Evolutionary conservation across 306 rosid species (phyloP), one percentile per base, ranked within the genome.

Genomic region (Bauhinia variegata): DNA sequence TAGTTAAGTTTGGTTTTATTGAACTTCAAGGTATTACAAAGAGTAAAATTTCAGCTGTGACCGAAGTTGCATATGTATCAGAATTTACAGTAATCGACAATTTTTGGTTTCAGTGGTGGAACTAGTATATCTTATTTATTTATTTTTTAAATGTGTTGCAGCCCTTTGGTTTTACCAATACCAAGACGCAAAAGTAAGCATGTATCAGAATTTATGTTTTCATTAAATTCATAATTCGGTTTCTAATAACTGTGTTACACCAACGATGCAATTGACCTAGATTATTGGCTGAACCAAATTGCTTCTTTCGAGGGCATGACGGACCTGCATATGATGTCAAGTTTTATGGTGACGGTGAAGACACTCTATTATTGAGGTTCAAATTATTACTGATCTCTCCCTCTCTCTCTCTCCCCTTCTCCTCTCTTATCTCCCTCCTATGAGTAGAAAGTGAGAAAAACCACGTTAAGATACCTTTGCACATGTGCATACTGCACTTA

Each of bases 291-390:
- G 86, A 87, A 73, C 96, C 96, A 11, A 54, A 63, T 66, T 81
- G 87, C 83, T 83, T 77, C 55, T 67, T 89, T 70, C 85, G 79
- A 84, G 96, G 85, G 41, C 96, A 92, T 54, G 82, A 78, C 34
- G 98, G 96, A 44, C 92, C 98, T 65, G 79, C 87, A 1, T 92
- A 92, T 65, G 98, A 92, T 83, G 73, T 82, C 76, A 89, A 89
- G 23, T 89, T 92, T 70, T 92, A 86, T 0, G 89, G 95, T 6
- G 66, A 79, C 10, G 87, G 75, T 4, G 84, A 92, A 39, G 82
- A 84, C 72, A 55, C 96, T 49, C 46, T 89, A 64, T 74, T 89
- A 65, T 64, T 92, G 58, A 92, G 98, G 98, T 92, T 70, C 73
- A n/a, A 49, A 30, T 71, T 11, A 64, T 3, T 42, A 15, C 49